A percentile compares a stretch with the other conserved stretches of the same genome.
Evolutionary conservation across 2,329 filamentous ascomycete species (phyloP).

Genomic region (Hypoxylon sp.): DNA sequence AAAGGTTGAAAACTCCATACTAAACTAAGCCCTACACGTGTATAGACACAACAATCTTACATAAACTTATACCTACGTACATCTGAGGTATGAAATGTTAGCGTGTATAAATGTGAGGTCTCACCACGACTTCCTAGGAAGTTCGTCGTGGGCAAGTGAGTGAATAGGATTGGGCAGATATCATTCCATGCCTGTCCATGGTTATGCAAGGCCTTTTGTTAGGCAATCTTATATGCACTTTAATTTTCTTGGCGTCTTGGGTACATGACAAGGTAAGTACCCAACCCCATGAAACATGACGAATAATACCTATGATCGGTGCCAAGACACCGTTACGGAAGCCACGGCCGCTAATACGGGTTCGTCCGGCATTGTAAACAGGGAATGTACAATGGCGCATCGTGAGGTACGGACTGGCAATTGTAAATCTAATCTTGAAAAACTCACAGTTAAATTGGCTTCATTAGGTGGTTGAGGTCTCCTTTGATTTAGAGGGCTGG

Average conservation of each 20-base stretch:
- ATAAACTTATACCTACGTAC: background rate
- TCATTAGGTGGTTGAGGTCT: conserved; percentile 23
- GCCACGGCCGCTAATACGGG: conserved; percentile 33
- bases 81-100: background rate
- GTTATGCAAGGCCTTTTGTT: conserved; percentile 28
- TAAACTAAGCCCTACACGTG: conserved; percentile 13
- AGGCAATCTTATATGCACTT: too few species aligned
- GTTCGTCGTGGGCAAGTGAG: conserved; percentile 12
- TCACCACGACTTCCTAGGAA: conserved; percentile 1
- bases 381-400: conserved; percentile 22
- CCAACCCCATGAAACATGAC: conserved; percentile 11
- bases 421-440: conserved; percentile 17
- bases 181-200: conserved; percentile 20
- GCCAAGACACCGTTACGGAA: conserved; percentile 35
- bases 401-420: conserved; percentile 10
- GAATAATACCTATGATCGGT: conserved; percentile 16
- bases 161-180: conserved; percentile 25
- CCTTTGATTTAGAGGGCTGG: conserved; percentile 11
- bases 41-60: background rate
- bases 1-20: conserved; percentile 4
- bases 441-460: conserved; percentile 14
- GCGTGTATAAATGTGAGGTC: conserved; percentile 7
- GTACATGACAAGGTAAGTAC: conserved; percentile 11
- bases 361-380: conserved; percentile 34
- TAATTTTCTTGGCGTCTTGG: conserved; percentile 4